Percentiles rank a stretch among this genome's conserved stretches.
phyloP scores from a whole-genome alignment of 352 stramenopile species.

The Phytophthora meadii region DNA sequence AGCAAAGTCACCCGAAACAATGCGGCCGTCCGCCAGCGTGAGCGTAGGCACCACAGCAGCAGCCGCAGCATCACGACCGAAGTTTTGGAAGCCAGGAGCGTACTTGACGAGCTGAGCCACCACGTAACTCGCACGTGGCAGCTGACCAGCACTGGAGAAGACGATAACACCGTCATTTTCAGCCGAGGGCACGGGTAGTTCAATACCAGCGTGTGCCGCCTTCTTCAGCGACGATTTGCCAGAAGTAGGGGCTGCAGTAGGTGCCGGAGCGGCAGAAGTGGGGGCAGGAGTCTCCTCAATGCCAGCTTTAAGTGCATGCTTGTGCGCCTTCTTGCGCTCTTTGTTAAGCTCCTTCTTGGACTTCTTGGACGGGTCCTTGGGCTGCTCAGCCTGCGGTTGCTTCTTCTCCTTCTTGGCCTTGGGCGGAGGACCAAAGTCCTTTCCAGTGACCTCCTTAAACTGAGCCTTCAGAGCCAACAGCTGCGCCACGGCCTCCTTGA shows the following conservation, averaged over 20 bases:
- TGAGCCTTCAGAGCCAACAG: slow-evolving; percentile 79
- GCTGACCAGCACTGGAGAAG: slow-evolving; percentile 60
- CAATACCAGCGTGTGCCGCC: slow-evolving; percentile 35
- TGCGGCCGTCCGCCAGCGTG: slow-evolving; percentile 49
- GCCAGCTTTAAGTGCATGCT: slow-evolving; percentile 71
- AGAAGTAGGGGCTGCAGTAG: slow-evolving; percentile 5
- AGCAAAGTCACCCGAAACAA: slow-evolving; percentile 85
- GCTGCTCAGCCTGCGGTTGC: slow-evolving; percentile 18
- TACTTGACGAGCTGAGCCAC: slow-evolving; percentile 70
- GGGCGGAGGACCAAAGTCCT: slow-evolving; percentile 70
- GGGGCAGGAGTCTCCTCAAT: slow-evolving; percentile 24
- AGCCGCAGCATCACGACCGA: slow-evolving; percentile 44
- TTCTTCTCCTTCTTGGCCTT: slow-evolving; percentile 79
- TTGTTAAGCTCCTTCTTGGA: slow-evolving; percentile 92
- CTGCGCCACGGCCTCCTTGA: slow-evolving; percentile 59
- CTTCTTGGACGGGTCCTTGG: slow-evolving; percentile 68
- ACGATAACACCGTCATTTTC: slow-evolving; percentile 67
- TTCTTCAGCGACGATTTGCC: slow-evolving; percentile 45
- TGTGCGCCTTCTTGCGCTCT: slow-evolving; percentile 88
- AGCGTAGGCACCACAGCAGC: slow-evolving; percentile 74
- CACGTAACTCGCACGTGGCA: slow-evolving; percentile 73
- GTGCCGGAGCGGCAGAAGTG: slow-evolving; percentile 8
- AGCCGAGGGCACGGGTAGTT: slow-evolving; percentile 48
- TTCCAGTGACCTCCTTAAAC: slow-evolving; percentile 80
- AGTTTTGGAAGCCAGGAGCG: slow-evolving; percentile 56